These are phyloP conservation scores for Sugiyamaella smithiae DNA, from an alignment of 805 yeast genomes.

Conservation along the genomic window DNA sequence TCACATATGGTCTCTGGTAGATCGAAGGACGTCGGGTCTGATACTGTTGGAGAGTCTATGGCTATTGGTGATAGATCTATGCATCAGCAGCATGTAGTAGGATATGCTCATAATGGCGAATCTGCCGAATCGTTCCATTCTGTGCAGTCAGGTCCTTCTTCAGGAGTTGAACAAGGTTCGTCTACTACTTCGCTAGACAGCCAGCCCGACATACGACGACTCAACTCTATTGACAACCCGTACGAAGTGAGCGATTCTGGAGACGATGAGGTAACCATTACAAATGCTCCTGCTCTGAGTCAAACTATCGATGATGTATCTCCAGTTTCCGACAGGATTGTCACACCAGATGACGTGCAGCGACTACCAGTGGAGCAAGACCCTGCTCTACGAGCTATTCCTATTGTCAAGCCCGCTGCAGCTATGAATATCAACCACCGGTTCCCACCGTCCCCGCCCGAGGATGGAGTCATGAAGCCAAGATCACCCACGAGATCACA, in stretches of 20 bases:
- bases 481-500: neutral
- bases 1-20: no score
- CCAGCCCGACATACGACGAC: neutral
- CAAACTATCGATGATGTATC: neutral
- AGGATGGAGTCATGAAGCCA: neutral
- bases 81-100: no score
- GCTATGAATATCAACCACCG: neutral
- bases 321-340: conserved; percentile 2
- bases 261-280: conserved; percentile 8
- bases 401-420: neutral
- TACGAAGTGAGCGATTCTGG: neutral
- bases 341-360: neutral
- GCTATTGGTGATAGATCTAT: no score
- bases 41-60: no score
- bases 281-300: neutral
- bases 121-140: conserved; percentile 5
- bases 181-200: conserved; percentile 2
- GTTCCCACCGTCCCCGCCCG: neutral
- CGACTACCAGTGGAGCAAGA: neutral
- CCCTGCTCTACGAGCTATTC: neutral
- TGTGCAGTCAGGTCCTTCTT: neutral
- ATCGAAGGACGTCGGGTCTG: no score
- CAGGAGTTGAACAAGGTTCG: no score
- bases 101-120: no score
- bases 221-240: neutral